Base-by-base conservation (phyloP, 345 rosid species). In the Bretschneidera sinensis region DNA sequence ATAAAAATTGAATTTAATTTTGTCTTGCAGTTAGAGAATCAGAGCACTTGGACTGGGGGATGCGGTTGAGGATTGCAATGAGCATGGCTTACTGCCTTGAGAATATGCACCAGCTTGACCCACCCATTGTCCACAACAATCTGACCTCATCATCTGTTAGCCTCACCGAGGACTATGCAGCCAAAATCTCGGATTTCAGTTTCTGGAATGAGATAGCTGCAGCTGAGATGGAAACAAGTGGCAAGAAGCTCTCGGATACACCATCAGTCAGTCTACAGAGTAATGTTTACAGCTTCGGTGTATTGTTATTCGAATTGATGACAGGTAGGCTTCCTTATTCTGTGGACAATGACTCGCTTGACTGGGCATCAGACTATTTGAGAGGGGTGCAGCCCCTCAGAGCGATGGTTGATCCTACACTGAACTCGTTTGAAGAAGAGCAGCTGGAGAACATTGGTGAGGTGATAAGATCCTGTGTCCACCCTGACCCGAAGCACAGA, bases 131-230 rank as follows among this genome's bases (percentile, higher is more conserved):
- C 33, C 92, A 85, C 68, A 75, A 80, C 61, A 71, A 76, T 63
- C 77, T 94, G 35, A 77, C 59, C 63, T 94, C 97, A 20, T 80
- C 92, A 5, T 75, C 88, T 0, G 67, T 94, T 55, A 79, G 70
- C 58, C 95, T 90, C 52, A 84, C 92, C 0, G 99, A 94, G 59
- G 99, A 94, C 57, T 94, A 86, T 2, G 99, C 99, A 3, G 92
- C 88, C 55, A 90, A 90, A 76, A 75, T 90, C 61, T 80, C 90
- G 0, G 91, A 89, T 50, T 81, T 78, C 60, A 80, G 79, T 78
- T 87, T 84, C 70, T 71, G 85, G 81, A 78, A 72, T 57, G 80
- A 80, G 50, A 65, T 54, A 43, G 70, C 82, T 16, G 74, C 84
- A 19, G 71, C 82, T 0, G 82, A 80, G 74, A 69, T 55, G 58